A percentile compares a stretch with the other conserved stretches of the same genome.
Conservation (phyloP, 2,329 filamentous ascomycete genomes). For the Parastagonospora nodorum region DNA sequence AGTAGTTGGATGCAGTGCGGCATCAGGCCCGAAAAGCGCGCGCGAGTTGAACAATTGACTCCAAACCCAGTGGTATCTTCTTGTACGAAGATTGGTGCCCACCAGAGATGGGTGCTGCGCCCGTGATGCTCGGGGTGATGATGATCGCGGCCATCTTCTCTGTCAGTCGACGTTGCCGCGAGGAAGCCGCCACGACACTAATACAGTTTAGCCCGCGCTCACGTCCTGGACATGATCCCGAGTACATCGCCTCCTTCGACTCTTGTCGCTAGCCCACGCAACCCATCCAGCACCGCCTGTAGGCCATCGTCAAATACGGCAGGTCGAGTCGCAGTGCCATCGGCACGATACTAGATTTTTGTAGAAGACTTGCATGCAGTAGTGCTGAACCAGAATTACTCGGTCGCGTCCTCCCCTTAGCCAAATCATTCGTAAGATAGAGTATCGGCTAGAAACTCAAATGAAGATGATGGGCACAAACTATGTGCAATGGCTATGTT, state of each 20-base stretch:
- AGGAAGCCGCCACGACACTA: slow-evolving; percentile 9
- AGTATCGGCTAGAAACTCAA: background rate
- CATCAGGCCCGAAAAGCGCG: slow-evolving; percentile 13
- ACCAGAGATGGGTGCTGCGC: too few relatives aligned
- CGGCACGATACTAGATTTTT: background rate
- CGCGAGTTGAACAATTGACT: too few relatives aligned
- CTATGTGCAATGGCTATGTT: background rate
- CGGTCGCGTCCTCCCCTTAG: background rate
- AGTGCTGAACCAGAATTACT: background rate
- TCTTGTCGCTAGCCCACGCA: slow-evolving; percentile 21
- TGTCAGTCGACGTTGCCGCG: slow-evolving; percentile 8
- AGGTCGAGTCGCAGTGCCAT: background rate
- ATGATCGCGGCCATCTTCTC: background rate
- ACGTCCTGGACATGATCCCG: slow-evolving; percentile 2
- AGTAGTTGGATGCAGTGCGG: slow-evolving; percentile 20
- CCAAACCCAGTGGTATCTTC: too few relatives aligned
- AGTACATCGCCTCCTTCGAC: slow-evolving; percentile 31
- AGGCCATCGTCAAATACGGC: background rate
- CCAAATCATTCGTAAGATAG: background rate
- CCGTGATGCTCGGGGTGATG: too few relatives aligned
- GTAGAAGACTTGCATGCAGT: background rate
- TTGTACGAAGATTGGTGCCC: too few relatives aligned
- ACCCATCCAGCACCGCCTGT: slow-evolving; percentile 5
- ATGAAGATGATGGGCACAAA: background rate
- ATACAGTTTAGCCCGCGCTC: slow-evolving; percentile 16